These are phyloP conservation scores for Oldenlandia corymbosa DNA, from an alignment of 257 asterid species.

Conservation along the genomic window DNA sequence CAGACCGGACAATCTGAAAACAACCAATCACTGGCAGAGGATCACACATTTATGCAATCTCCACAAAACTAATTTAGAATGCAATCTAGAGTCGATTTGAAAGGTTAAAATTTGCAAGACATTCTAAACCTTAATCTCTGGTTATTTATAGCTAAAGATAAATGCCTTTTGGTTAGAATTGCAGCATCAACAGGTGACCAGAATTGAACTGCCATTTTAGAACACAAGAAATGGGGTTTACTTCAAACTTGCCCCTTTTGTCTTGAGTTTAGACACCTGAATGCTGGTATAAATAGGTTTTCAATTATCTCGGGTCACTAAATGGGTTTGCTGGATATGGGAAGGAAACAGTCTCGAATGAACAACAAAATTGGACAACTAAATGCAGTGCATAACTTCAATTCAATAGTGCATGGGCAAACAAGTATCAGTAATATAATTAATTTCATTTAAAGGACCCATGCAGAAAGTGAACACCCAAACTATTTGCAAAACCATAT, in stretches of 20 bases:
- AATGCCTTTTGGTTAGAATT: too few species aligned
- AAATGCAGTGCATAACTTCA: too few species aligned
- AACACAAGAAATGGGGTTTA: too few species aligned
- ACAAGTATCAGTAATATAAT: too few species aligned
- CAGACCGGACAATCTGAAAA: neutral
- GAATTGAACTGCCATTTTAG: too few species aligned
- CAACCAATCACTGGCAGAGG: neutral
- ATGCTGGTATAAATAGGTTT: neutral
- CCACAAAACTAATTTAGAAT: too few species aligned
- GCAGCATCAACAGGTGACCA: too few species aligned
- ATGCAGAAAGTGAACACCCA: neutral
- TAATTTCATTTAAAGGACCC: constrained; percentile 4
- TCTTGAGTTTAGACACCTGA: neutral
- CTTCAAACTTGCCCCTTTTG: neutral
- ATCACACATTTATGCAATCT: neutral
- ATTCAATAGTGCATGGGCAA: too few species aligned
- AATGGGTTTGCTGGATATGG: neutral
- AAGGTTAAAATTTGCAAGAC: neutral
- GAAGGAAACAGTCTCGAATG: neutral
- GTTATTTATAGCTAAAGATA: neutral
- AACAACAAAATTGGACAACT: neutral
- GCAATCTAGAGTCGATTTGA: neutral
- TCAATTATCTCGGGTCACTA: neutral
- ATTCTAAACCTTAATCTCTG: too few species aligned
- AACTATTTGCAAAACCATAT: neutral